Percentiles rank a stretch among this genome's conserved stretches.
phyloP scores from a whole-genome alignment of 495 filamentous ascomycete genomes.

The Daldinia vernicosa region DNA sequence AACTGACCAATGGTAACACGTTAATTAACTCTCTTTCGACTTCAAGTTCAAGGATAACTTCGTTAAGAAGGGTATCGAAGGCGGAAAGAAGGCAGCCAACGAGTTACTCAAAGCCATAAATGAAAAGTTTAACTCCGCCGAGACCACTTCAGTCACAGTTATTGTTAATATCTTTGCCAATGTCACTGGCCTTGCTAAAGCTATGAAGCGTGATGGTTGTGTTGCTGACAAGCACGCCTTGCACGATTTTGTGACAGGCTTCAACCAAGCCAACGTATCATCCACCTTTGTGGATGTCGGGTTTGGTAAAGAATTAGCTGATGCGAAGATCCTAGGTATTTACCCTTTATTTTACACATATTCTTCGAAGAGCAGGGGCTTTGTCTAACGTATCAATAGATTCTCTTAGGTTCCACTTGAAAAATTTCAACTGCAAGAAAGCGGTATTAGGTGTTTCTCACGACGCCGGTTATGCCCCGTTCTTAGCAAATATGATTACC shows the following conservation, averaged over 20 bases:
- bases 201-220: conserved; percentile 66
- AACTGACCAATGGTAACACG: background rate
- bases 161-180: conserved; percentile 76
- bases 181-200: conserved; percentile 68
- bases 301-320: conserved; percentile 70
- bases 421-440: conserved; percentile 82
- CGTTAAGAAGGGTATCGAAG: conserved; percentile 69
- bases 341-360: background rate
- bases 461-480: conserved; percentile 74
- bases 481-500: conserved; percentile 69
- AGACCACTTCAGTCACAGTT: conserved; percentile 59
- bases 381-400: conserved; percentile 56
- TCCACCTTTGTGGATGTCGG: conserved; percentile 84
- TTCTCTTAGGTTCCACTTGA: conserved; percentile 62
- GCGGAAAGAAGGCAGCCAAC: conserved; percentile 75
- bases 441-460: conserved; percentile 82
- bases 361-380: background rate
- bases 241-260: conserved; percentile 76
- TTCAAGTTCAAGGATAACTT: conserved; percentile 71
- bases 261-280: conserved; percentile 73
- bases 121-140: conserved; percentile 46
- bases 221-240: conserved; percentile 61
- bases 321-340: conserved; percentile 80
- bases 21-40: conserved; percentile 1
- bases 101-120: conserved; percentile 67